These are phyloP conservation scores for Eucalyptus rudis DNA, from an alignment of 345 rosid genomes.

Conservation along the genomic window DNA sequence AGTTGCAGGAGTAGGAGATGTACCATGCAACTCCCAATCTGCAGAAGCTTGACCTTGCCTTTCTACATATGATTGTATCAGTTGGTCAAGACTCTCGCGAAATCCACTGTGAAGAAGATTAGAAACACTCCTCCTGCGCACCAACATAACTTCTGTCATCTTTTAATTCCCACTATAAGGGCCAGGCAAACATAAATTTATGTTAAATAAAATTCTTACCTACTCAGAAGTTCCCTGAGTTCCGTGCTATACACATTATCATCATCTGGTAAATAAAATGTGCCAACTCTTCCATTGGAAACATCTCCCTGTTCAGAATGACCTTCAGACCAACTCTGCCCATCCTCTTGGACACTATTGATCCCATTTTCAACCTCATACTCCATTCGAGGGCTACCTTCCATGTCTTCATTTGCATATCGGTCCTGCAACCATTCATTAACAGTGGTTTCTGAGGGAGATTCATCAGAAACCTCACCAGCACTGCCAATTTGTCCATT, in stretches of 20 bases:
- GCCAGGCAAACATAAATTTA: not conserved
- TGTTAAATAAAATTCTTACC: conserved; percentile 22
- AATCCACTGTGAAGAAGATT: conserved; percentile 86
- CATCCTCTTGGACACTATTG: conserved; percentile 33
- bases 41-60: conserved; percentile 59
- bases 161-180: not conserved
- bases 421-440: conserved; percentile 17
- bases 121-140: conserved; percentile 84
- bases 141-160: conserved; percentile 3
- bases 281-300: conserved; percentile 26
- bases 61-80: conserved; percentile 76
- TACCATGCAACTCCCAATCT: conserved; percentile 63
- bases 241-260: conserved; percentile 54
- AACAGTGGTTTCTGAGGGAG: conserved; percentile 18
- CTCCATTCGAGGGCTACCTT: conserved; percentile 16
- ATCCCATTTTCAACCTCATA: conserved; percentile 22
- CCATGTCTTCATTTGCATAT: conserved; percentile 28
- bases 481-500: conserved; percentile 20
- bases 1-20: conserved; percentile 25
- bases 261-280: conserved; percentile 48
- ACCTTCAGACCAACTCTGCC: conserved; percentile 45
- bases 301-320: conserved; percentile 33
- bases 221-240: conserved; percentile 74
- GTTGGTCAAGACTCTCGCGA: conserved; percentile 77
- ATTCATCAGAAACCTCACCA: conserved; percentile 19